These are phyloP conservation scores for Handroanthus guayacan DNA, from an alignment of 257 asterid genomes.

Conservation along the genomic window DNA sequence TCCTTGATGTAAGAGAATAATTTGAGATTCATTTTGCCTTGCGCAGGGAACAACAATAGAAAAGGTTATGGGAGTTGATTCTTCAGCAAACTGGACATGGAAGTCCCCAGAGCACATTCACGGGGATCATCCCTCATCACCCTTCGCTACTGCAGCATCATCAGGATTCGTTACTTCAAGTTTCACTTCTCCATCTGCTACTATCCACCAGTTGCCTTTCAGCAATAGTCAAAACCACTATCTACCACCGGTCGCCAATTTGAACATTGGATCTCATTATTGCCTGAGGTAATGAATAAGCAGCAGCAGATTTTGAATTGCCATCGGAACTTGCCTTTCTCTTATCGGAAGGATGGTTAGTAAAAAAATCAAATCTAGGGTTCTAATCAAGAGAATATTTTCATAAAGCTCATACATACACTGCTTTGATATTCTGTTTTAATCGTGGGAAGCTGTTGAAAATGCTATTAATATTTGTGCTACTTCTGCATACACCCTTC, in stretches of 20 bases:
- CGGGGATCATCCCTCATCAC: slow-evolving; percentile 50
- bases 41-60: slow-evolving; percentile 74
- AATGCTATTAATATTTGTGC: neutral
- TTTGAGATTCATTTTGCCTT: slow-evolving; percentile 28
- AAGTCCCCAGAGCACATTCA: slow-evolving; percentile 37
- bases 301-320: slow-evolving; percentile 32
- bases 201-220: slow-evolving; percentile 53
- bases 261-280: slow-evolving; percentile 44
- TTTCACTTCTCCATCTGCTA: slow-evolving; percentile 48
- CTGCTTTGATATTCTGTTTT: slow-evolving; percentile 10
- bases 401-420: neutral
- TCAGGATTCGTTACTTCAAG: slow-evolving; percentile 92
- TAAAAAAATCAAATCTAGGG: slow-evolving; percentile 5
- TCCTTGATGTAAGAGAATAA: neutral
- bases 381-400: slow-evolving; percentile 17
- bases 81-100: slow-evolving; percentile 58
- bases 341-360: slow-evolving; percentile 34
- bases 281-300: slow-evolving; percentile 48
- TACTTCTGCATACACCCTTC: neutral
- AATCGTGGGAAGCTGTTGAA: neutral
- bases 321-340: slow-evolving; percentile 14
- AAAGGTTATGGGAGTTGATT: slow-evolving; percentile 56
- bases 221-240: slow-evolving; percentile 43
- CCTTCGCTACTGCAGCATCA: slow-evolving; percentile 97
- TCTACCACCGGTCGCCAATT: slow-evolving; percentile 48